phyloP scores from a whole-genome alignment of 2,329 filamentous ascomycete genomes.

The Paecilomyces dactylethromorphus region DNA sequence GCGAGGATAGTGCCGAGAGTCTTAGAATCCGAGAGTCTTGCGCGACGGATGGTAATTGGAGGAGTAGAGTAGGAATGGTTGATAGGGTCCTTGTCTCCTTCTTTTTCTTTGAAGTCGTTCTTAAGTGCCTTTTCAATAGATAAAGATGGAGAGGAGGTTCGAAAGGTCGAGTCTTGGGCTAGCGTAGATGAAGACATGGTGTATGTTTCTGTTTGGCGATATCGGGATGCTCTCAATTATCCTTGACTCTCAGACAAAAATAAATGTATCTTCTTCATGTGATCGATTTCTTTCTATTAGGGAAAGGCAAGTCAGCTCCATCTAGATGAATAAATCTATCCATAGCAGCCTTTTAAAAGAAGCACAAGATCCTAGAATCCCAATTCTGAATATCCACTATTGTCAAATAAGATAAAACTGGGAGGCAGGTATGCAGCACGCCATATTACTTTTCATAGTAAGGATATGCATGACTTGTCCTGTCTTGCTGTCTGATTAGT shows the following conservation, averaged over 20 bases:
- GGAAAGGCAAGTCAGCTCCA: too few relatives aligned
- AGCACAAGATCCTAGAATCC: not conserved
- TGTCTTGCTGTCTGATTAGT: not conserved
- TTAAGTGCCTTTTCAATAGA: not conserved
- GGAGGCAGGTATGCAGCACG: not conserved
- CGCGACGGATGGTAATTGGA: not conserved
- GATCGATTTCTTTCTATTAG: too few relatives aligned
- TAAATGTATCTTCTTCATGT: too few relatives aligned
- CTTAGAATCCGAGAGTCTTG: not conserved
- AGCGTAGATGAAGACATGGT: not conserved
- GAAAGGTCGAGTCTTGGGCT: not conserved
- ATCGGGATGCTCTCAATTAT: too few relatives aligned
- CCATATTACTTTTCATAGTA: not conserved
- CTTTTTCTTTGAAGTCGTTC: not conserved
- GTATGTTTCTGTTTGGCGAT: not conserved
- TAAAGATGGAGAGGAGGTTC: not conserved
- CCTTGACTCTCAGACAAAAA: too few relatives aligned
- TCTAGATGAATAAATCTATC: too few relatives aligned
- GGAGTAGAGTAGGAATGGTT: not conserved
- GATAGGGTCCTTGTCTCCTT: not conserved
- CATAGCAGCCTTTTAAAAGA: not conserved
- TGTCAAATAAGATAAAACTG: not conserved
- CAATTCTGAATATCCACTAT: not conserved
- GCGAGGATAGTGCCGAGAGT: slow-evolving; percentile 13
- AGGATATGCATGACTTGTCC: not conserved